A percentile compares a stretch with the other conserved stretches of the same genome.
Conservation (phyloP, 2,329 filamentous ascomycete species). For the Talaromyces sp. region DNA sequence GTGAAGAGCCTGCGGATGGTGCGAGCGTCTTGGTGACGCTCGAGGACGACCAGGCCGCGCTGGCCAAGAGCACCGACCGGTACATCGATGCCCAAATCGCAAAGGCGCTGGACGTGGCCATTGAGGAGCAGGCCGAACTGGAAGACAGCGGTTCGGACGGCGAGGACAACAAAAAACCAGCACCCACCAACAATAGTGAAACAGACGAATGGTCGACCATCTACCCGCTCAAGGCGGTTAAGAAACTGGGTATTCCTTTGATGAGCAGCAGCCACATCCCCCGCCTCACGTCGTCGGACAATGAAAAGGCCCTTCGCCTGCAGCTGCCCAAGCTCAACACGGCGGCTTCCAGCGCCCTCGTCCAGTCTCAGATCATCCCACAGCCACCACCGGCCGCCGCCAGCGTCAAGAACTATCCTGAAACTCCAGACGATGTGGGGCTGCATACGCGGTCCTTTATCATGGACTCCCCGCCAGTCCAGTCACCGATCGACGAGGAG, state of each 20-base stretch:
- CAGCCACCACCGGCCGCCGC: neutral
- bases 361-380: neutral
- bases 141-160: neutral
- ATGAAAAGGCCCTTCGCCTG: conserved; percentile 20
- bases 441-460: conserved; percentile 6
- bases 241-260: conserved; percentile 12
- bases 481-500: conserved; percentile 7
- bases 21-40: neutral
- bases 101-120: conserved; percentile 4
- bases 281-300: conserved; percentile 17
- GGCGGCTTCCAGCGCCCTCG: neutral
- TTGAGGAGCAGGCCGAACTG: neutral
- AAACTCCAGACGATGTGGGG: conserved; percentile 11
- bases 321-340: conserved; percentile 23
- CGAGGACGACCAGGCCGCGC: conserved; percentile 10
- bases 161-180: neutral
- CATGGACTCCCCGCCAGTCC: neutral
- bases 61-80: conserved; percentile 12
- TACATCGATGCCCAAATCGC: conserved; percentile 13
- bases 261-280: conserved; percentile 11
- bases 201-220: conserved; percentile 10
- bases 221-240: conserved; percentile 10
- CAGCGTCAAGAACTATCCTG: conserved; percentile 6
- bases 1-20: neutral
- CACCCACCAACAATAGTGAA: neutral